Evolutionary conservation across 2,329 filamentous ascomycete species (phyloP), one percentile per base, ranked within the genome.

Genomic region (Penicillium griseofulvum): DNA sequence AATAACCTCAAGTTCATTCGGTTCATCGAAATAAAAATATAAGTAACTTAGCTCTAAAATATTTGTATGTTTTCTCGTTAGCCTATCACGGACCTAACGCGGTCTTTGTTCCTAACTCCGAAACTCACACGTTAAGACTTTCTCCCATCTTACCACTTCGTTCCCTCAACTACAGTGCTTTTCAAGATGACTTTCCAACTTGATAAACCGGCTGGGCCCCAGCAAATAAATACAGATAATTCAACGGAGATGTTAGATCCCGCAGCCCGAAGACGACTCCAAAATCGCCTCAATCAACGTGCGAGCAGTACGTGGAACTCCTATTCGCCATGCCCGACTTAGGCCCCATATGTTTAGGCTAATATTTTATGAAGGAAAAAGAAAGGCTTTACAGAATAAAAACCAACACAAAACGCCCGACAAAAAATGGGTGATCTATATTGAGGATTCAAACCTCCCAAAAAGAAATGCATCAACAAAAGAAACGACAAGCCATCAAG

Each of bases 201-300:
- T 3, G 11, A 37, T 12, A 14, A 36, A 19, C 11, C 12, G 9
- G 5, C 19, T 33, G 12, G 16, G 19, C n/a, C 14, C 8, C 19
- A 17, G 2, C 14, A 34, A 41, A 48, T 2, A 8, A 1, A 1
- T 9, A 12, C 49, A 28, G 26, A 12, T 8, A 24, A 14, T 11
- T 16, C n/a, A 17, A 16, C 10, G 0, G 43, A 49, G 6, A 19
- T 9, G 10, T 26, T 49, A 36, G 62, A 63, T 29, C 29, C 58
- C 4, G 52, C 29, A 10, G 42, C 53, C 8, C 54, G 53, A 17
- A 55, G 62, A 33, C 56, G 54, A 37, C 43, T 64, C 5, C 63
- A 65, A 39, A 65, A 65, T 48, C 63, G 63, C 16, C 53, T 65
- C 42, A 65, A 64, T 41, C 61, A 65, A 51, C 61, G 58, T 12